Evolutionary conservation across 192 early-diverging fungal genomes (phyloP), one percentile per base, ranked within the genome.

Genomic region (Backusella westeae): DNA sequence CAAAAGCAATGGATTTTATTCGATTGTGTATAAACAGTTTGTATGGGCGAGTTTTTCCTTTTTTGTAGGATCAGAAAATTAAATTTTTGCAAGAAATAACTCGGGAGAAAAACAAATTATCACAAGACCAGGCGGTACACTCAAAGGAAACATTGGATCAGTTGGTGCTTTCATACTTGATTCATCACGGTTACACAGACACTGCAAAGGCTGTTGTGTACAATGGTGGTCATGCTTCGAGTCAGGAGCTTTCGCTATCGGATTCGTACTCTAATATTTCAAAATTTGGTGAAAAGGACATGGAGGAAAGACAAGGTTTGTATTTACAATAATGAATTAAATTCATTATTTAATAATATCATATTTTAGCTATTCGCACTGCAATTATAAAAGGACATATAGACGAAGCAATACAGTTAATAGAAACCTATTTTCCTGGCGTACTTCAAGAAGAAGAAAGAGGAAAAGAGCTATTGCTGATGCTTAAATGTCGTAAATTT

Each of bases 401-500:
- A 53, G 91, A 92, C 66, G 23, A 77, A 5, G 96, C 96, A 2
- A 86, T 96, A 21, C 72, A 82, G 17, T 69, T 93, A 56, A 81
- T 91, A 41, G 87, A 93, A 59, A 73, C 79, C 4, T 81, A 87
- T 53, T 96, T 92, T 74, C 94, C 96, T 5, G 78, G 71, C 0
- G 83, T 97, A 38, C 82, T 96, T 14, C 34, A 69, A 10, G 78
- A 83, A 21, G 87, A 94, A 75, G 87, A 85, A 42, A 82, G 88
- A 44, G 76, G 69, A 4, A 36, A 63, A 9, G 44, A 68, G 39
- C 80, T 98, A 53, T 83, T 86, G 53, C 93, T 97, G 56, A 85
- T 89, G 67, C 90, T 98, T 36, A 85, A 91, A n/a, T 96, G 96
- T 78, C 90, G 88, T 49, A 89, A 93, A 77, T 97, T 97, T 82